Evolutionary conservation across 352 stramenopile species (phyloP).

Genomic region (Pythium brachiatum): DNA sequence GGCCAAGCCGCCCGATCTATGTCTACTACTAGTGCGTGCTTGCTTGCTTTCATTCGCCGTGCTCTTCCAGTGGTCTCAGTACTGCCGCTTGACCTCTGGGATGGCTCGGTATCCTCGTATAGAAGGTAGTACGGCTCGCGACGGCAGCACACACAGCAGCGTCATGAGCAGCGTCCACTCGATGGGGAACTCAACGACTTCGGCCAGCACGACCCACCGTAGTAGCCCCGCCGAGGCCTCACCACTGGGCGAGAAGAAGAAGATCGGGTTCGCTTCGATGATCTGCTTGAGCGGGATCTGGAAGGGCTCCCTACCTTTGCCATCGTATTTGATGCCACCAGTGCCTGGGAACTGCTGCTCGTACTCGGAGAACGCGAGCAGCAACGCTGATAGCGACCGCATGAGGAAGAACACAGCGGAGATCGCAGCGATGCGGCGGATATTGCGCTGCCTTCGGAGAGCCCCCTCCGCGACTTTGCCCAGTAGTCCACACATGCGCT

Average conservation of each 20-base stretch:
- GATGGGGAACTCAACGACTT: constrained; percentile 58
- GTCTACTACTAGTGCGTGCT: neutral
- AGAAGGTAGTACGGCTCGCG: constrained; percentile 44
- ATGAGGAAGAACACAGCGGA: constrained; percentile 56
- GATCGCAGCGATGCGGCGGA: constrained; percentile 57
- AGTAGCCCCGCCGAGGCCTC: constrained; percentile 28
- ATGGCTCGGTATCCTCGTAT: constrained; percentile 62
- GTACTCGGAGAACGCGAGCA: constrained; percentile 48
- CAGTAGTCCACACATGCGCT: constrained; percentile 51
- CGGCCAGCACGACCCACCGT: constrained; percentile 57
- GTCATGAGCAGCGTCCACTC: constrained; percentile 60
- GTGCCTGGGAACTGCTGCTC: constrained; percentile 2
- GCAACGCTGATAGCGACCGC: constrained; percentile 40
- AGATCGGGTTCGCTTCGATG: constrained; percentile 56
- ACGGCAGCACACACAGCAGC: constrained; percentile 55
- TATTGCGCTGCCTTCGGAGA: constrained; percentile 47
- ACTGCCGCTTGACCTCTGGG: constrained; percentile 13
- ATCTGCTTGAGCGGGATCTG: constrained; percentile 41
- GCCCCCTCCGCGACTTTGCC: constrained; percentile 55
- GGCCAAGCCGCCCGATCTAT: too few relatives aligned
- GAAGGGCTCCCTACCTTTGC: constrained; percentile 19
- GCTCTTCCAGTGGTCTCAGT: neutral
- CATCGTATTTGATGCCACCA: constrained; percentile 5
- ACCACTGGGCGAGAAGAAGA: constrained; percentile 54
- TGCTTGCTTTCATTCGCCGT: neutral